Conservation (phyloP, 73 alveolate genomes). For the Stentor coeruleus region DNA sequence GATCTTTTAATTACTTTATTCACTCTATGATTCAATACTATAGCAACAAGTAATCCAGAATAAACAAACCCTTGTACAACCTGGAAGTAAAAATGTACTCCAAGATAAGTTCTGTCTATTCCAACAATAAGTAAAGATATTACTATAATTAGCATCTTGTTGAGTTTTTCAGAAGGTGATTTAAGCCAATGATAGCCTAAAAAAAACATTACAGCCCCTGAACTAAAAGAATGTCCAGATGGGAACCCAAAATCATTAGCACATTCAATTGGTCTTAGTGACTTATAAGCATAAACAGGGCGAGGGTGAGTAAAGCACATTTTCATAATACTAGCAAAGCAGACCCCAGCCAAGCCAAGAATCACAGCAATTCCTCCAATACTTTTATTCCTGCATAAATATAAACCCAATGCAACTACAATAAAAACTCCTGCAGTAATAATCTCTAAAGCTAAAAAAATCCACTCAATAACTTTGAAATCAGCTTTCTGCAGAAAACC, state of each 20-base stretch:
- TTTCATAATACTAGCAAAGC: background rate
- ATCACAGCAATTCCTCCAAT: background rate
- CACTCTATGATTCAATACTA: background rate
- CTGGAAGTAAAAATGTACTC: slow-evolving; percentile 11
- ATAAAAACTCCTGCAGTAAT: background rate
- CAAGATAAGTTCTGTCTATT: background rate
- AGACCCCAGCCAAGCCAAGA: background rate
- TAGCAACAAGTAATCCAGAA: background rate
- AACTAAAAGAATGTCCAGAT: slow-evolving; percentile 15
- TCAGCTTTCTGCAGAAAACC: background rate
- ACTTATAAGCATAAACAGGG: background rate
- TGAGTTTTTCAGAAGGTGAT: background rate
- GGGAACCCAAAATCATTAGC: background rate
- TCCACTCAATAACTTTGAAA: too few species aligned
- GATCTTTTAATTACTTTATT: background rate
- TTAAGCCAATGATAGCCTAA: slow-evolving; percentile 2
- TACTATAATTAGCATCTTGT: background rate
- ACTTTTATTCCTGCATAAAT: background rate
- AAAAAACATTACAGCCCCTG: background rate
- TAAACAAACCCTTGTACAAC: background rate
- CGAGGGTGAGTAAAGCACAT: slow-evolving; percentile 21
- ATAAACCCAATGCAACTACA: background rate
- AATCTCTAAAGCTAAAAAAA: background rate
- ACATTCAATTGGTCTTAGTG: background rate
- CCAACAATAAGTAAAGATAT: background rate